These are phyloP conservation scores for Cladobotryum protrusum DNA, from an alignment of 2,329 filamentous ascomycete genomes.

Conservation along the genomic window DNA sequence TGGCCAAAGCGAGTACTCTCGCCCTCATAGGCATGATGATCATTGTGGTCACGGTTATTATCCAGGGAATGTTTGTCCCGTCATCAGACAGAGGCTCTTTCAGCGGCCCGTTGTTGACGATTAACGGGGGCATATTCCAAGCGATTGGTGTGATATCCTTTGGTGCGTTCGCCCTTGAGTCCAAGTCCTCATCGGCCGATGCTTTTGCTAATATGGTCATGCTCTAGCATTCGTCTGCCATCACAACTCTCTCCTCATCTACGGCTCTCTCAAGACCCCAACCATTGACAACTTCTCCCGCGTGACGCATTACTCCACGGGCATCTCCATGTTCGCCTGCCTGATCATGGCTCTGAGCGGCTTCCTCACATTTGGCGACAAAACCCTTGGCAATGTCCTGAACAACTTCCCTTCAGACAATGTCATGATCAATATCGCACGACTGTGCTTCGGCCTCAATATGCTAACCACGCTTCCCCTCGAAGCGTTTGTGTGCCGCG, in stretches of 20 bases:
- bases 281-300: conserved; percentile 91
- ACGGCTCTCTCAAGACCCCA: conserved; percentile 87
- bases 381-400: conserved; percentile 88
- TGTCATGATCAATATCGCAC: conserved; percentile 87
- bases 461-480: conserved; percentile 97
- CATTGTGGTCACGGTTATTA: conserved; percentile 81
- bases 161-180: conserved; percentile 46
- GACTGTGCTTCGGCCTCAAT: conserved; percentile 93
- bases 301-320: conserved; percentile 91
- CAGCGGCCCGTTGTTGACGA: conserved; percentile 60
- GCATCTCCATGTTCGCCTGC: conserved; percentile 86
- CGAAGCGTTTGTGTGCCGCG: conserved; percentile 94
- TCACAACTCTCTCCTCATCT: conserved; percentile 96
- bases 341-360: conserved; percentile 81
- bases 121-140: conserved; percentile 87
- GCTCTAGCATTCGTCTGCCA: conserved; percentile 60
- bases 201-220: neutral
- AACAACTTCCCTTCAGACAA: conserved; percentile 96
- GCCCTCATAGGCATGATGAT: conserved; percentile 89
- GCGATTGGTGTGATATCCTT: conserved; percentile 98
- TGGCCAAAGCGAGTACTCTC: conserved; percentile 92
- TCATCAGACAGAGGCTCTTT: conserved; percentile 66
- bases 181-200: too few species aligned
- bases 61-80: conserved; percentile 73
- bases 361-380: conserved; percentile 88